phyloP scores from a whole-genome alignment of 352 stramenopile species.

The Pythium insidiosum region DNA sequence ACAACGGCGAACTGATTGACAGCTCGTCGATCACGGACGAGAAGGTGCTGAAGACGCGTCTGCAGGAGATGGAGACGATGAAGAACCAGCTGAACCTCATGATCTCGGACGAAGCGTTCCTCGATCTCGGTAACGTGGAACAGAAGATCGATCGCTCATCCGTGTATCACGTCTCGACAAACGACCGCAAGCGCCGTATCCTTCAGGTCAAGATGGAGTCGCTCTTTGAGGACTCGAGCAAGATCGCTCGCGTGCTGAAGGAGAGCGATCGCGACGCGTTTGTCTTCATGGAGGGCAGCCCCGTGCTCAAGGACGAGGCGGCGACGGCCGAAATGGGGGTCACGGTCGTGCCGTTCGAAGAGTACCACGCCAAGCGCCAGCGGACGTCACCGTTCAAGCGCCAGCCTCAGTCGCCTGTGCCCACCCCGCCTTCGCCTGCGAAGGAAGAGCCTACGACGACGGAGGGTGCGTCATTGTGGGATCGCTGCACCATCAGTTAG shows the following conservation, averaged over 20 bases:
- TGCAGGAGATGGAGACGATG: constrained; percentile 34
- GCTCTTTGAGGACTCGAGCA: constrained; percentile 42
- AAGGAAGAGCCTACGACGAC: not conserved
- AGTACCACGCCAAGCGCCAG: constrained; percentile 33
- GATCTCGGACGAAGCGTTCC: constrained; percentile 57
- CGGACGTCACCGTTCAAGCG: constrained; percentile 13
- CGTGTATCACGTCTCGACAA: constrained; percentile 56
- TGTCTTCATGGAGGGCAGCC: constrained; percentile 19
- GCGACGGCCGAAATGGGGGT: constrained; percentile 22
- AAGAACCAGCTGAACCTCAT: constrained; percentile 81
- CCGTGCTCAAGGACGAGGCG: constrained; percentile 22
- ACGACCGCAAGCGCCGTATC: constrained; percentile 40
- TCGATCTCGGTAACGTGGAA: constrained; percentile 40
- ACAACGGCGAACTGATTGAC: constrained; percentile 31
- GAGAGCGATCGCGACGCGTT: constrained; percentile 57
- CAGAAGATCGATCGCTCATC: constrained; percentile 60
- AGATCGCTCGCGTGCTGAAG: constrained; percentile 56
- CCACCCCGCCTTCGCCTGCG: no score
- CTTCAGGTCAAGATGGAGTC: constrained; percentile 60
- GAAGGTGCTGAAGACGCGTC: constrained; percentile 23
- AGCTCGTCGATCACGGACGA: constrained; percentile 17
- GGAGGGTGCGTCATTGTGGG: constrained; percentile 29
- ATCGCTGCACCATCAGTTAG: constrained; percentile 59
- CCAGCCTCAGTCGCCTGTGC: no score
- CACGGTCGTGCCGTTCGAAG: constrained; percentile 42